Base-by-base conservation (phyloP, 2,329 filamentous ascomycete genomes). In the Cucurbitaria berberidis region DNA sequence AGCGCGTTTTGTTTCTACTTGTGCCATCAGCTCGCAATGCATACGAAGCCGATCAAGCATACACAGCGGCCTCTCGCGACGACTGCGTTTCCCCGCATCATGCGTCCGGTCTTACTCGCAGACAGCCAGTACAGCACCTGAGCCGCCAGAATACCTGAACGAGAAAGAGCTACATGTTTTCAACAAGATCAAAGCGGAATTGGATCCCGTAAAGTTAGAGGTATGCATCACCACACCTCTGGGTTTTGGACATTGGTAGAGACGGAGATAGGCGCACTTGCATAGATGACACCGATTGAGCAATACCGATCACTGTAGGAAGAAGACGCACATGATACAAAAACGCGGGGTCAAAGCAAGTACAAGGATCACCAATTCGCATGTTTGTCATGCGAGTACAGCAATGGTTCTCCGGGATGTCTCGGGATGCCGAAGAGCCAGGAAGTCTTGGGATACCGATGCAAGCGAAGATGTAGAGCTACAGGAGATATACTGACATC, bases 81-180 rank as follows among this genome's bases (percentile, higher is more conserved):
- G 45, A 21, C 22, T 44, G 27, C 32, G 16, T 35, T 40, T 48
- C 49, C 48, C 57, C 51, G 50, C 56, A 55, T 39, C 30, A 18
- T 38, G 45, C 42, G 52, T 24, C 11, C 48, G 66, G 52, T 39
- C 57, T 45, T 74, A 72, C 53, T 72, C 69, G 40, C 61, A 66
- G 48, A 49, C 58, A 38, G 55, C 62, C 29, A 16, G 30, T 13
- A 54, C 51, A 48, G 36, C 49, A 39, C 67, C 63, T 40, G 67
- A 79, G 61, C 68, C 80, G 19, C 80, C 80, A 24, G 78, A 80
- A 55, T 78, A 79, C 64, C 74, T 82, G 16, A 74, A 75, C 42
- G 77, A 79, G 50, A 69, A 67, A 51, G 80, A 82, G 60, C 69
- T 77, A 47, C 72, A 76, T 57, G 70, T 82, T 34, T 82, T 82